A percentile compares a stretch with the other conserved stretches of the same genome.
phyloP scores from a whole-genome alignment of 129 eudicot genomes.

The Flaveria robusta region DNA sequence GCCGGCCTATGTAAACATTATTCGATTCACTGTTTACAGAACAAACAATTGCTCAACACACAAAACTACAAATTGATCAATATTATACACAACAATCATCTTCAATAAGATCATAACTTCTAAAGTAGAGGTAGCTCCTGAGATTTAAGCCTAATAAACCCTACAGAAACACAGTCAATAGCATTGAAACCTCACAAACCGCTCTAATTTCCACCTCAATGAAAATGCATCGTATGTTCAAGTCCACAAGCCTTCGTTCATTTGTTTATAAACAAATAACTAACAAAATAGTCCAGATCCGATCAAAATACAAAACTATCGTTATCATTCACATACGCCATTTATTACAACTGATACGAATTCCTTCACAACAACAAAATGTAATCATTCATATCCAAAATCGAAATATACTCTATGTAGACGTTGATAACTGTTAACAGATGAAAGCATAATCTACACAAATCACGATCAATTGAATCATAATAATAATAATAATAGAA shows the following conservation, averaged over 20 bases:
- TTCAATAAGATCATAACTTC: background rate
- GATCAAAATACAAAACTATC: too few relatives aligned
- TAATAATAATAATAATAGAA: background rate
- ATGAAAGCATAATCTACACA: background rate
- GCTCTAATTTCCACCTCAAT: conserved; percentile 13
- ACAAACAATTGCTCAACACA: conserved; percentile 21
- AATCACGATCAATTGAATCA: background rate
- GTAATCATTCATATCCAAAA: background rate
- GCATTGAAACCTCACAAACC: conserved; percentile 7
- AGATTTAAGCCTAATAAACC: background rate
- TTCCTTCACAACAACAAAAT: conserved; percentile 4
- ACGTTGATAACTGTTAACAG: background rate
- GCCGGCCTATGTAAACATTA: conserved; percentile 25
- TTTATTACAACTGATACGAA: background rate
- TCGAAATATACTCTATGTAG: background rate
- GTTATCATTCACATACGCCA: too few relatives aligned
- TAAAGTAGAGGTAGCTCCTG: too few relatives aligned
- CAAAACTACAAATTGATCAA: conserved; percentile 19
- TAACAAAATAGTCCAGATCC: too few relatives aligned
- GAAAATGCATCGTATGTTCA: too few relatives aligned
- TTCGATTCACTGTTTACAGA: conserved; percentile 16
- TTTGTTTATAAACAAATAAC: background rate
- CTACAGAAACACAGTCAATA: background rate
- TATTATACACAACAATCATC: conserved; percentile 18
- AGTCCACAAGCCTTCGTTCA: too few relatives aligned